A percentile compares a stretch with the other conserved stretches of the same genome.
Evolutionary conservation across 1,139 yeast genomes (phyloP).

Genomic region (Zhuliangozyma parablackwelliae): DNA sequence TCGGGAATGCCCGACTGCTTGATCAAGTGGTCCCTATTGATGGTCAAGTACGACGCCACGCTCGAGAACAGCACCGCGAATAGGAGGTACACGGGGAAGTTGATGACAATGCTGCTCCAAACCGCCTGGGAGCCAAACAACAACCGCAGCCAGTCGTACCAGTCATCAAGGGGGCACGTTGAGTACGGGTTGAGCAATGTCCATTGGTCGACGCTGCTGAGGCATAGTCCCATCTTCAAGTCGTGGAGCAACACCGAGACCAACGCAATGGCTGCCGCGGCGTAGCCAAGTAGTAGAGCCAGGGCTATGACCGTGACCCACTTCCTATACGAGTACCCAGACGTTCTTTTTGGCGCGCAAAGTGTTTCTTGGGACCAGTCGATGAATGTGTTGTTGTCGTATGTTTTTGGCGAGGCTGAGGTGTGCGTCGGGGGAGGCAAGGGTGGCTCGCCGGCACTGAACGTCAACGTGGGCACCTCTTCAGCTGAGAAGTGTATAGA

Average conservation of each 20-base stretch:
- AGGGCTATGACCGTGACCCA: slow-evolving; percentile 60
- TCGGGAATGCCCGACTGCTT: slow-evolving; percentile 70
- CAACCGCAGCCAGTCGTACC: slow-evolving; percentile 39
- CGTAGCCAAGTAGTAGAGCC: slow-evolving; percentile 54
- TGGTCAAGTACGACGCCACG: slow-evolving; percentile 29
- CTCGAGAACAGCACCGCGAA: slow-evolving; percentile 24
- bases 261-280: slow-evolving; percentile 59
- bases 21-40: slow-evolving; percentile 38
- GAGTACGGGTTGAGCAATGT: slow-evolving; percentile 41
- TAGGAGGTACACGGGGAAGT: slow-evolving; percentile 35
- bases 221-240: slow-evolving; percentile 45
- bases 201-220: slow-evolving; percentile 37
- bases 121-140: slow-evolving; percentile 18
- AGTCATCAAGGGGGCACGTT: slow-evolving; percentile 42
- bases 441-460: not conserved
- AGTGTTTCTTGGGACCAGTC: slow-evolving; percentile 29
- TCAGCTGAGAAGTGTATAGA: slow-evolving; percentile 2
- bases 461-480: slow-evolving; percentile 10
- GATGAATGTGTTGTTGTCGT: slow-evolving; percentile 33
- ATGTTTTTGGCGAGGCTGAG: slow-evolving; percentile 7
- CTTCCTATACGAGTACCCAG: slow-evolving; percentile 16
- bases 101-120: slow-evolving; percentile 20
- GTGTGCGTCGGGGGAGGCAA: slow-evolving; percentile 1
- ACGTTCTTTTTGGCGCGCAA: slow-evolving; percentile 7
- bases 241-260: slow-evolving; percentile 62